A percentile compares a stretch with the other conserved stretches of the same genome.
These are phyloP conservation scores for Hsuehochloa calcarea DNA, from an alignment of 176 grass and related monocot species.

Conservation along the genomic window DNA sequence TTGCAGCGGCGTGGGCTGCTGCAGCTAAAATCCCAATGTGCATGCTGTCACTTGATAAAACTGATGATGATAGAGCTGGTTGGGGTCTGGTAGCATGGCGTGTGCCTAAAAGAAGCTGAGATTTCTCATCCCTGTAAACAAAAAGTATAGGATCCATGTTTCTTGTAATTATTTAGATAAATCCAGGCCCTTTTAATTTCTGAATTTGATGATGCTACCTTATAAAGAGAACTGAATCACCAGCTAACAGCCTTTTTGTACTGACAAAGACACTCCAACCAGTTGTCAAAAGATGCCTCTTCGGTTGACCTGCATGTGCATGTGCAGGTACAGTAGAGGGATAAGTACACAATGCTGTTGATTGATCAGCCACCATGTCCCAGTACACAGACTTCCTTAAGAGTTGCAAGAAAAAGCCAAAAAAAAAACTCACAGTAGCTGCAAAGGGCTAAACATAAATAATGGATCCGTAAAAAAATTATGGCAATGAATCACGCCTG, in stretches of 20 bases:
- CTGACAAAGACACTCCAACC: constrained; percentile 98
- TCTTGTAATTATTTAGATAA: neutral
- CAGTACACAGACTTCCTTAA: neutral
- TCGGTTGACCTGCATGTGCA: constrained; percentile 94
- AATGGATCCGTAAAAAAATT: constrained; percentile 12
- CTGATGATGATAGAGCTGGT: constrained; percentile 90
- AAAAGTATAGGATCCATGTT: constrained; percentile 30
- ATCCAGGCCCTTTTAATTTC: constrained; percentile 11
- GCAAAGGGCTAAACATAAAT: constrained; percentile 5
- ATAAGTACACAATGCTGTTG: constrained; percentile 28
- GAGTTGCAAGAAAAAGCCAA: constrained; percentile 9
- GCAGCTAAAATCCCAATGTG: constrained; percentile 97
- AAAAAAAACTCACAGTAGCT: constrained; percentile 1
- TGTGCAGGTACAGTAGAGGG: constrained; percentile 18
- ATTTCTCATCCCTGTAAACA: constrained; percentile 86
- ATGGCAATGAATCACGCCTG: neutral
- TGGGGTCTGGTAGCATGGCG: constrained; percentile 75
- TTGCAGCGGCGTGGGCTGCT: constrained; percentile 88
- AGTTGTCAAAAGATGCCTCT: constrained; percentile 94
- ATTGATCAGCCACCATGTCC: constrained; percentile 17
- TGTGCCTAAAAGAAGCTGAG: constrained; percentile 94
- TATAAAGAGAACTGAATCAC: constrained; percentile 96
- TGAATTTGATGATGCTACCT: constrained; percentile 45
- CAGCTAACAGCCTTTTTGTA: constrained; percentile 83
- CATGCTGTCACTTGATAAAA: constrained; percentile 98